These are phyloP conservation scores for Saccharata proteae DNA, from an alignment of 2,329 filamentous ascomycete species.

Conservation along the genomic window DNA sequence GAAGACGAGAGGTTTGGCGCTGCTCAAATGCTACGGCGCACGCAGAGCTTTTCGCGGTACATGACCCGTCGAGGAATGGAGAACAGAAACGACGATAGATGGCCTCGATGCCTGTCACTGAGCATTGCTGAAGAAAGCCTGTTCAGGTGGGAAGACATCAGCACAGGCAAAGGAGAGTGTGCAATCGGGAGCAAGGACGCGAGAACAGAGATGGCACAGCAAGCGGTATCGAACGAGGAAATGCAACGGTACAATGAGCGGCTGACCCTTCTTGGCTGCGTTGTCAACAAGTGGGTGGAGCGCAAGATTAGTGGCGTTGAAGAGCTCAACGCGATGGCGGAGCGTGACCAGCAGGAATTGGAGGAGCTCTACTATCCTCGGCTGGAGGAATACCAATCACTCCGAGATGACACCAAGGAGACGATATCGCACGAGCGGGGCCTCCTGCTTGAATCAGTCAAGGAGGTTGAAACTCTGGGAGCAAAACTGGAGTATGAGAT, in stretches of 20 bases:
- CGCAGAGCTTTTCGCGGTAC: slow-evolving; percentile 41
- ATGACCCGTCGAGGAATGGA: slow-evolving; percentile 4
- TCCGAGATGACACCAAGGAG: slow-evolving; percentile 56
- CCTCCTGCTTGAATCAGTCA: slow-evolving; percentile 56
- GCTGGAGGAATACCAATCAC: slow-evolving; percentile 55
- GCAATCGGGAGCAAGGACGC: slow-evolving; percentile 11
- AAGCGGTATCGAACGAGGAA: slow-evolving; percentile 37
- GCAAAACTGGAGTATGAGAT: slow-evolving; percentile 92
- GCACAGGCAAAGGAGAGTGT: too few species aligned
- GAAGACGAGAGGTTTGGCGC: slow-evolving; percentile 33
- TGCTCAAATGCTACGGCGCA: slow-evolving; percentile 45
- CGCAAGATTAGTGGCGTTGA: slow-evolving; percentile 45
- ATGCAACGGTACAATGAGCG: slow-evolving; percentile 42
- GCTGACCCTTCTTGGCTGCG: slow-evolving; percentile 40
- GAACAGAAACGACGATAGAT: slow-evolving; percentile 30
- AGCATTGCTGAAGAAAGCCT: slow-evolving; percentile 65
- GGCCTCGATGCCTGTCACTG: slow-evolving; percentile 64
- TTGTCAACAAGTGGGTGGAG: slow-evolving; percentile 50
- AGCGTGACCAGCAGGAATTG: slow-evolving; percentile 52
- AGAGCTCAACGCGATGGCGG: slow-evolving; percentile 49
- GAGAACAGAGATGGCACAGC: slow-evolving; percentile 20
- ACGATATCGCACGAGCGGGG: slow-evolving; percentile 57
- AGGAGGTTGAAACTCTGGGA: slow-evolving; percentile 67
- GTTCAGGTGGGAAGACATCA: slow-evolving; percentile 50
- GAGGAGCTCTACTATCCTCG: slow-evolving; percentile 57